Evolutionary conservation across 2,329 filamentous ascomycete species (phyloP).

Genomic region (Fusarium sp.): DNA sequence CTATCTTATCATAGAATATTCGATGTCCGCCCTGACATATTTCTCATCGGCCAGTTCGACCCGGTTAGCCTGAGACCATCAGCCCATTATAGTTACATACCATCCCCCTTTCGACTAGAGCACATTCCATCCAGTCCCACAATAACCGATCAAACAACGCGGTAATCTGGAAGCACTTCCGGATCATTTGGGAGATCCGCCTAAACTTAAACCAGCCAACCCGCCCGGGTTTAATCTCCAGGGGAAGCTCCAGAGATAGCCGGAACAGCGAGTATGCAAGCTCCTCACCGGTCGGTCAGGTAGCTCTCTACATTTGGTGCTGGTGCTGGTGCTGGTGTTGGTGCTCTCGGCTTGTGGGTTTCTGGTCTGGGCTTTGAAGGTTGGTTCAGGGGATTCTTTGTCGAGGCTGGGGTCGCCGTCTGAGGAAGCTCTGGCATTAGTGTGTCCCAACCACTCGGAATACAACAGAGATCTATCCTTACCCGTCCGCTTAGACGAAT

Average conservation of each 20-base stretch:
- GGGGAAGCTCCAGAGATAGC: constrained; percentile 3
- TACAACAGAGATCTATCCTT: background rate
- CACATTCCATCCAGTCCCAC: background rate
- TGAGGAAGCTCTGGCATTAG: background rate
- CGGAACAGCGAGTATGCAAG: background rate
- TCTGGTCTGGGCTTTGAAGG: background rate
- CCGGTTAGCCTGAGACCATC: constrained; percentile 9
- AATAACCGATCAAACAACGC: background rate
- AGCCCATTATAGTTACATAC: background rate
- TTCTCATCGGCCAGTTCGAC: background rate
- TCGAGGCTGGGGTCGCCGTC: background rate
- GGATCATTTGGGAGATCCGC: background rate
- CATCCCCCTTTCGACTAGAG: background rate
- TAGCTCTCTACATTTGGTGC: background rate
- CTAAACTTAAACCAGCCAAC: background rate
- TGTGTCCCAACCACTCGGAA: background rate
- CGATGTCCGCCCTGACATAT: background rate
- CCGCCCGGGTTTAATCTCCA: background rate
- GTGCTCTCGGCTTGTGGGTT: background rate
- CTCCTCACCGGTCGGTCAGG: background rate
- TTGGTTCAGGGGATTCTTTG: background rate
- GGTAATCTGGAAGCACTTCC: background rate
- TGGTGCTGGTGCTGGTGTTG: too few species aligned
- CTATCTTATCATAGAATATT: background rate
- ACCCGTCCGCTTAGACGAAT: background rate